phyloP scores from a whole-genome alignment of 225 moss, liverwort and hornwort species.

The Antitrichia curtipendula region DNA sequence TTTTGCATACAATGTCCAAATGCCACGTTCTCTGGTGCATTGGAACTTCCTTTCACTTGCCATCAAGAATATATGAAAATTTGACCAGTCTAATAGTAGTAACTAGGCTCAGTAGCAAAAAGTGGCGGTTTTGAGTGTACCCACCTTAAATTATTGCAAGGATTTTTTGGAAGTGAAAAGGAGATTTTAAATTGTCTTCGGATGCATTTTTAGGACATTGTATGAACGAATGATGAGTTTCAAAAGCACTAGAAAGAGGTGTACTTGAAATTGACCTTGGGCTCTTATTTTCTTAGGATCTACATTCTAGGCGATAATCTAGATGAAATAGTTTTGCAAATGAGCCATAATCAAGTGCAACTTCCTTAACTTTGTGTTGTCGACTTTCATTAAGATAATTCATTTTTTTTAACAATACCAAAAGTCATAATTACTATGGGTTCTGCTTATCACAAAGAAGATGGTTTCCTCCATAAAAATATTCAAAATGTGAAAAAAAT shows the following conservation, averaged over 20 bases:
- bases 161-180: not conserved
- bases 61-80: too few species aligned
- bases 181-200: not conserved
- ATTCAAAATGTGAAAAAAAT: not conserved
- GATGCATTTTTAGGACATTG: not conserved
- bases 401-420: not conserved
- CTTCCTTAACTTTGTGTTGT: not conserved
- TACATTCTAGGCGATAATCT: not conserved
- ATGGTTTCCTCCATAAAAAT: not conserved
- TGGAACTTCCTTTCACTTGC: too few species aligned
- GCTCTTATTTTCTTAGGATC: accelerated
- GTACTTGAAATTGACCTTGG: accelerated
- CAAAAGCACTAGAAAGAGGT: not conserved
- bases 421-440: not conserved
- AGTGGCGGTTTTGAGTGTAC: too few species aligned
- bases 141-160: too few species aligned
- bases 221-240: not conserved
- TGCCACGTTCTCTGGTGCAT: too few species aligned
- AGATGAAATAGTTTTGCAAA: not conserved
- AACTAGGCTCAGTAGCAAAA: too few species aligned
- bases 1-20: too few species aligned
- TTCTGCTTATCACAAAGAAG: accelerated
- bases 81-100: too few species aligned
- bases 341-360: accelerated
- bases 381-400: not conserved